phyloP scores from a whole-genome alignment of 148 eudicot species.

The Chenopodium formosanum region DNA sequence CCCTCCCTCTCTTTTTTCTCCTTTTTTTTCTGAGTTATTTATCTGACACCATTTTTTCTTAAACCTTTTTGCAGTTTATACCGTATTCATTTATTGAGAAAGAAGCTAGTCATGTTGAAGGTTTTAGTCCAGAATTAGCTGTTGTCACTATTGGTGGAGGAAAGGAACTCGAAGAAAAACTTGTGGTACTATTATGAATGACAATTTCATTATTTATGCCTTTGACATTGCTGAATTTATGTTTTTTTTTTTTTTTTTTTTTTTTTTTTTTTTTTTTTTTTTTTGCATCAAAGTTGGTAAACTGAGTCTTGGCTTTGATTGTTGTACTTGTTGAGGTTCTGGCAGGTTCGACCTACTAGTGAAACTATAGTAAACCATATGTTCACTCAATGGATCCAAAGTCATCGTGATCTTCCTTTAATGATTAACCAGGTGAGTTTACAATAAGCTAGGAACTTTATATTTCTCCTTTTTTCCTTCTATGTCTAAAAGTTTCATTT shows the following conservation, averaged over 20 bases:
- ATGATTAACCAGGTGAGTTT: constrained; percentile 86
- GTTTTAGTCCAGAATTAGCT: constrained; percentile 98
- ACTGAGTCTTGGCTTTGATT: constrained; percentile 79
- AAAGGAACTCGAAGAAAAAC: constrained; percentile 98
- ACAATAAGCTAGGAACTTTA: constrained; percentile 7
- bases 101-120: constrained; percentile 99
- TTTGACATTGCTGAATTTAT: not conserved
- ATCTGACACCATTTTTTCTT: constrained; percentile 9
- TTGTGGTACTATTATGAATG: constrained; percentile 64
- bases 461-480: constrained; percentile 9
- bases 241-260: not conserved
- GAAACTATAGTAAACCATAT: constrained; percentile 99
- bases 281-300: constrained; percentile 17
- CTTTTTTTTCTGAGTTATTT: not conserved
- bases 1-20: not conserved
- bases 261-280: not conserved
- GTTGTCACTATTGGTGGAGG: constrained; percentile 98
- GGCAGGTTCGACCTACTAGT: constrained; percentile 99
- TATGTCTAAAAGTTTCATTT: constrained; percentile 12
- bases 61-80: constrained; percentile 66
- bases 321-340: constrained; percentile 91
- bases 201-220: constrained; percentile 9
- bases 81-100: constrained; percentile 98
- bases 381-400: constrained; percentile 99
- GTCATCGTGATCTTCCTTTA: constrained; percentile 97